A percentile compares a stretch with the other conserved stretches of the same genome.
Evolutionary conservation across 441 rosid species (phyloP).

Genomic region (Sinapis alba): DNA sequence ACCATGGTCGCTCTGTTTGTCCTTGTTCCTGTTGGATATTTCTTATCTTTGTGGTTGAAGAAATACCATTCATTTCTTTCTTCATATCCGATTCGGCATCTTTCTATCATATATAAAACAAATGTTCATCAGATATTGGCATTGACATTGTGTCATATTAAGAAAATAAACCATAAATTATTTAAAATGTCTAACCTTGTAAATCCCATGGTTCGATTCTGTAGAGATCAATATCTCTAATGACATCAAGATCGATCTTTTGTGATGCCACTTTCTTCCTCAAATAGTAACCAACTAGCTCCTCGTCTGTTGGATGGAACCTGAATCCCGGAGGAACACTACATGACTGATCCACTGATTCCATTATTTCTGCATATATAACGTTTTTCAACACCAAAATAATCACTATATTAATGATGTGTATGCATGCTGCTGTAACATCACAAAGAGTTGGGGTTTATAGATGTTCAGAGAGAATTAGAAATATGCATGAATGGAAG

Average conservation of each 20-base stretch:
- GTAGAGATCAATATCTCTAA: slow-evolving; percentile 91
- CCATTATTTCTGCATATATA: slow-evolving; percentile 61
- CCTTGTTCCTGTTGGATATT: slow-evolving; percentile 94
- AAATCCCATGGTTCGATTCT: slow-evolving; percentile 98
- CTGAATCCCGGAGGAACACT: slow-evolving; percentile 96
- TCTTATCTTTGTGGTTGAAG: slow-evolving; percentile 94
- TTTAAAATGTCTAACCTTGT: slow-evolving; percentile 54
- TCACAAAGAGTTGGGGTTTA: slow-evolving; percentile 1
- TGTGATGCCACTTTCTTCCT: slow-evolving; percentile 92
- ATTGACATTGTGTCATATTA: not conserved
- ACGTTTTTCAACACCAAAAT: slow-evolving; percentile 49
- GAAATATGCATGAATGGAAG: slow-evolving; percentile 11
- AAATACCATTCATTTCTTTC: slow-evolving; percentile 91
- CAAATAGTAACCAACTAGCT: slow-evolving; percentile 92
- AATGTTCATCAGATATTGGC: slow-evolving; percentile 8
- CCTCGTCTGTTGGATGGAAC: slow-evolving; percentile 95
- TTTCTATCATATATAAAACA: slow-evolving; percentile 48
- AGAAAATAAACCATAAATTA: not conserved
- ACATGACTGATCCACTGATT: slow-evolving; percentile 68
- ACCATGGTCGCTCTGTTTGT: slow-evolving; percentile 92
- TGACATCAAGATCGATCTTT: slow-evolving; percentile 95
- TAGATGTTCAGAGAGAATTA: slow-evolving; percentile 11
- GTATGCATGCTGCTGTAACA: slow-evolving; percentile 9
- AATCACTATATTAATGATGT: slow-evolving; percentile 3
- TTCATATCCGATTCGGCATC: slow-evolving; percentile 83